Evolutionary conservation across 2,329 filamentous ascomycete species (phyloP), one percentile per base, ranked within the genome.

Genomic region (Xylaria sp.): DNA sequence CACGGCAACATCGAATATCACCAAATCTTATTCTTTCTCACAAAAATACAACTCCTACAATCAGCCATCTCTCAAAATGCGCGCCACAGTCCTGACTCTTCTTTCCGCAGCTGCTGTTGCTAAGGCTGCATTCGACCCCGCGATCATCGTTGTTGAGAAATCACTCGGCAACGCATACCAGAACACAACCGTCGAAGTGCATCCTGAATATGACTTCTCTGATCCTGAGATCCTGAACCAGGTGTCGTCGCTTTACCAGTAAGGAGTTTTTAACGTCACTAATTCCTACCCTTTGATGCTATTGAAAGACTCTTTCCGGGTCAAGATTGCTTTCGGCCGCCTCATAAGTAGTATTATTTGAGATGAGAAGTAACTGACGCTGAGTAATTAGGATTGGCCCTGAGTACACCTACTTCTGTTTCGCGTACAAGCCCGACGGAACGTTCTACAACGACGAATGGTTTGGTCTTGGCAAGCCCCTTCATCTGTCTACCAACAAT

Each of bases 331-430:
- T 28, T 6, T 49, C 23, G 6, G 10, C 13, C 9, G 5, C 11
- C 23, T 28, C 23, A 28, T 4, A 9, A 28, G 6, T 49, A 17
- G 6, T 49, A 9, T 13, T 28, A 5, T 23, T 49, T 26, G 17
- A 6, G 9, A 31, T 31, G 4, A 11, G 5, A 23, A 10, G n/a
- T 38, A 23, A 56, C 53, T 56, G 11, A 56, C 33, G 9, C 2
- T 2, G 9, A 20, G 10, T 56, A 1, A 6, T n/a, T 23, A 58
- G 65, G 42, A 28, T 68, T 57, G 61, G 33, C 6, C 57, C 66
- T 31, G 61, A 64, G 23, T 62, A 49, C 49, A 61, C 62, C 3
- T 68, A 68, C 62, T 68, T 68, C 48, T 68, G 66, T 33, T 68
- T 68, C 44, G 66, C 66, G 10, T 61, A 46, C 33, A 61, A 58